Percentiles rank a stretch among this genome's conserved stretches.
phyloP scores from a whole-genome alignment of 2,329 filamentous ascomycete species.

The Annulohypoxylon truncatum region DNA sequence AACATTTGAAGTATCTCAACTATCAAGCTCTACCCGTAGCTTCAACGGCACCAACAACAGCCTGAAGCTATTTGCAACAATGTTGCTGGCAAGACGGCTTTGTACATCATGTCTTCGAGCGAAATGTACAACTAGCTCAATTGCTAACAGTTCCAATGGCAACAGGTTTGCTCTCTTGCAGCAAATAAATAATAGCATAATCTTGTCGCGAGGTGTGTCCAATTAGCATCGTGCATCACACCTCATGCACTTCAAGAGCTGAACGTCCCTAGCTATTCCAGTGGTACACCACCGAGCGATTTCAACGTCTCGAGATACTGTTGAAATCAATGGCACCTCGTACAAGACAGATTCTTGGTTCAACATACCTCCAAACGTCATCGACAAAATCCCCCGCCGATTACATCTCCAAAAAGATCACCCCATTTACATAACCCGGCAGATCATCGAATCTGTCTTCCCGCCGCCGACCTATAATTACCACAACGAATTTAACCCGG shows the following conservation, averaged over 20 bases:
- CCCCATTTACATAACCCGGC: constrained; percentile 88
- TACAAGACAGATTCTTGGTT: constrained; percentile 84
- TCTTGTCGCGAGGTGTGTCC: constrained; percentile 44
- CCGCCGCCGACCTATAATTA: constrained; percentile 76
- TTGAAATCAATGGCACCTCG: constrained; percentile 67
- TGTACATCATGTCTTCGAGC: constrained; percentile 37
- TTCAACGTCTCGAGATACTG: constrained; percentile 60
- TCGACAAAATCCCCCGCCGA: constrained; percentile 77
- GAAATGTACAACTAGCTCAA: constrained; percentile 25
- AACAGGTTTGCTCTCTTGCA: constrained; percentile 13
- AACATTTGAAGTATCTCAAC: constrained; percentile 1
- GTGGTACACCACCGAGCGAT: constrained; percentile 39
- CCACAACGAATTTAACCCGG: constrained; percentile 82
- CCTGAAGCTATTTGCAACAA: constrained; percentile 22
- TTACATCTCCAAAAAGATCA: constrained; percentile 94
- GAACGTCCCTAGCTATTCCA: constrained; percentile 25
- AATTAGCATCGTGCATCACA: constrained; percentile 11
- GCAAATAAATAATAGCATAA: constrained; percentile 37
- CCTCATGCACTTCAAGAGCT: not conserved
- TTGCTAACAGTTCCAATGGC: constrained; percentile 22
- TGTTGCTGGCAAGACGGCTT: constrained; percentile 50
- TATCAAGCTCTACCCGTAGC: not conserved
- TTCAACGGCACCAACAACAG: not conserved
- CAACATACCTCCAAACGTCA: constrained; percentile 82
- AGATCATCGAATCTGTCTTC: constrained; percentile 92